Percentiles rank a stretch among this genome's conserved stretches.
phyloP scores from a whole-genome alignment of 208 protist species.

The Trichomonas tenax region DNA sequence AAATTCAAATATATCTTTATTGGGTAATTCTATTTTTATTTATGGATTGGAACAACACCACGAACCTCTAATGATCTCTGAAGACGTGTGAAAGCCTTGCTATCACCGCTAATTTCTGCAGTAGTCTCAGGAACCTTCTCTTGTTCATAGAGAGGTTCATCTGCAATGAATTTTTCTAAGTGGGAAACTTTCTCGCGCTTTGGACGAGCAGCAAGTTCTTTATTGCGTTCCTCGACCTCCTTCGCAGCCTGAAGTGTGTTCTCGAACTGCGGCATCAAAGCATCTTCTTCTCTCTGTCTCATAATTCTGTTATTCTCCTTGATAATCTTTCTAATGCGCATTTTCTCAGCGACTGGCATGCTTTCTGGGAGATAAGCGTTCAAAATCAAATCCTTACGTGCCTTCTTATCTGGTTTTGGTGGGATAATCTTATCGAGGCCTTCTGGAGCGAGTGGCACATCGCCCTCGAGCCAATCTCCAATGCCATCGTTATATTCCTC shows the following conservation, averaged over 20 bases:
- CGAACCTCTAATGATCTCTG: neutral
- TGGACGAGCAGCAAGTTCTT: neutral
- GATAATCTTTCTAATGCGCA: neutral
- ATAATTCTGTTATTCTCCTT: neutral
- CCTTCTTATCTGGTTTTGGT: no score
- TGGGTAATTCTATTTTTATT: no score
- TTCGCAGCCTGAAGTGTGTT: neutral
- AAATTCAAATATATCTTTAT: no score
- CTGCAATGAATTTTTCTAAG: neutral
- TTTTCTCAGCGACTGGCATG: neutral
- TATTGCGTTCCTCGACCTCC: neutral
- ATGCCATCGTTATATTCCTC: neutral
- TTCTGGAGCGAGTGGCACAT: neutral
- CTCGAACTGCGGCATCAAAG: neutral
- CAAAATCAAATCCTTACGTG: neutral
- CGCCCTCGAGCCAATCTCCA: neutral
- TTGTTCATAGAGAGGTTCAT: neutral
- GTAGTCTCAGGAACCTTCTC: neutral
- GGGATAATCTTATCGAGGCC: neutral
- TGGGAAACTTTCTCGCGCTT: neutral
- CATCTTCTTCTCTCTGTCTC: neutral
- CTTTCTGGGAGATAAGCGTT: neutral
- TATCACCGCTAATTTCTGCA: neutral
- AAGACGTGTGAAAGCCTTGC: neutral
- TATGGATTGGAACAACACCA: neutral